Conservation (phyloP, 768 basidiomycete species). For the Termitomyces sp. region DNA sequence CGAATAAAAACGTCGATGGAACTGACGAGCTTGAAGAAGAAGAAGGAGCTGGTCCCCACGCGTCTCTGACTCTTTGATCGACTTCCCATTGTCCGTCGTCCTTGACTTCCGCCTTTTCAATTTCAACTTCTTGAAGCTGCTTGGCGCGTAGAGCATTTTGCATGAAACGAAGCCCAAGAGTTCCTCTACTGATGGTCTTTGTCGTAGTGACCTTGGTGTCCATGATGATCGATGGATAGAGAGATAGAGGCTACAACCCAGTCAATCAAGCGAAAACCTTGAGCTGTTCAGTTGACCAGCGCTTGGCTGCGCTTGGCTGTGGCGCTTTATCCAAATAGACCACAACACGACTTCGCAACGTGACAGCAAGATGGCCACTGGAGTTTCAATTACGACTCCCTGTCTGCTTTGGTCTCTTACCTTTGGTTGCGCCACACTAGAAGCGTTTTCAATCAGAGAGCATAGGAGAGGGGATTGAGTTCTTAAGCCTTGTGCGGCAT, state of each 20-base stretch:
- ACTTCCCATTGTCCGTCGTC: conserved; percentile 70
- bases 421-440: conserved; percentile 3
- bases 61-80: conserved; percentile 45
- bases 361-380: not conserved
- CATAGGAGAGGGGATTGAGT: not conserved
- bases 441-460: not conserved
- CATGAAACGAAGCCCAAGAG: conserved; percentile 69
- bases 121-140: conserved; percentile 44
- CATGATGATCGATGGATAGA: conserved; percentile 19
- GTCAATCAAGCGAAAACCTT: too few relatives aligned
- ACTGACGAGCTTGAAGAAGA: conserved; percentile 20
- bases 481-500: not conserved
- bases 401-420: not conserved
- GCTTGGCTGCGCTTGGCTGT: not conserved
- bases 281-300: not conserved
- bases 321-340: conserved; percentile 2
- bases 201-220: conserved; percentile 26
- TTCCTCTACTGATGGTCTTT: conserved; percentile 57
- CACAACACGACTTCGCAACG: conserved; percentile 7
- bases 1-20: conserved; percentile 8
- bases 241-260: not conserved
- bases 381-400: not conserved
- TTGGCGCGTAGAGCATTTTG: conserved; percentile 63
- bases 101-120: conserved; percentile 50
- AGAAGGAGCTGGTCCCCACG: conserved; percentile 39